phyloP scores from a whole-genome alignment of 148 eudicot genomes.

The Oxyria digyna region DNA sequence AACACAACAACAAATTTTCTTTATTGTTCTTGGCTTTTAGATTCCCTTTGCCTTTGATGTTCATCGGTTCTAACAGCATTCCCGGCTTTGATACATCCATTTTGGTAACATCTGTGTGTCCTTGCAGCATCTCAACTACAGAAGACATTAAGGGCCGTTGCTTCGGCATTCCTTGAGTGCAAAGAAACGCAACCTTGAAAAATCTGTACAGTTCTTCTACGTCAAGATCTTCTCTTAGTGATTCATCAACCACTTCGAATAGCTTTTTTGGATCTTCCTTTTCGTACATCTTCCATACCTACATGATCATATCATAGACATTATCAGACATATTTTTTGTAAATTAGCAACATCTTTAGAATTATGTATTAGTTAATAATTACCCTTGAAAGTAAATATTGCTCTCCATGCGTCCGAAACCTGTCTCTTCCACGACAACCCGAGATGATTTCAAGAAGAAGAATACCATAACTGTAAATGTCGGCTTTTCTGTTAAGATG shows the following conservation, averaged over 20 bases:
- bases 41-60: conserved; percentile 14
- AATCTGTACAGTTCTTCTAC: conserved; percentile 40
- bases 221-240: conserved; percentile 32
- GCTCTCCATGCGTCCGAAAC: conserved; percentile 36
- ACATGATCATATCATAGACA: conserved; percentile 13
- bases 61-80: conserved; percentile 21
- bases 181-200: conserved; percentile 51
- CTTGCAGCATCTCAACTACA: conserved; percentile 49
- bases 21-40: background rate
- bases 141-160: conserved; percentile 53
- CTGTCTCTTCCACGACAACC: conserved; percentile 57
- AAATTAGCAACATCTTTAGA: no score
- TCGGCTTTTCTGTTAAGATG: conserved; percentile 77
- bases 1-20: conserved; percentile 12
- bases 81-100: conserved; percentile 33
- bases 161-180: conserved; percentile 57
- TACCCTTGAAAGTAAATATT: conserved; percentile 69
- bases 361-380: background rate
- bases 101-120: conserved; percentile 31
- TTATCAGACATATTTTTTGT: conserved; percentile 7
- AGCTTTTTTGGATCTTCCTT: conserved; percentile 12
- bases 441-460: conserved; percentile 71
- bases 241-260: conserved; percentile 30
- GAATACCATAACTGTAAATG: conserved; percentile 79
- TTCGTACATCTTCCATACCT: conserved; percentile 58